Conservation (phyloP, 2,329 filamentous ascomycete genomes). For the Aspergillus cejpii region DNA sequence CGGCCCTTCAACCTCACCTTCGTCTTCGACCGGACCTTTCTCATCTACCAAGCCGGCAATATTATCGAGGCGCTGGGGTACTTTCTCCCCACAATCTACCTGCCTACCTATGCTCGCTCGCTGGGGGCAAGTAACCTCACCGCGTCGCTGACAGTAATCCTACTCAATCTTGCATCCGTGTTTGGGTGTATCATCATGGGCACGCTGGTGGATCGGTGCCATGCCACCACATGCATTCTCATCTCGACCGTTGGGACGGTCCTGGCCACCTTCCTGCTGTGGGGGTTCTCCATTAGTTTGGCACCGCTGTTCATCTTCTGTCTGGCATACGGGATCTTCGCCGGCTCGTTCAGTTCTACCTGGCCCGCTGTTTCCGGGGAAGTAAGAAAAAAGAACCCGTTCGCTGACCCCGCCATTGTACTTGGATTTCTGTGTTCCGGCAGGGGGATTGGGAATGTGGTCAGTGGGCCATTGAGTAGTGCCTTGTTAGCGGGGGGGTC, state of each 20-base stretch:
- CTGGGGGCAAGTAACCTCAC: constrained; percentile 20
- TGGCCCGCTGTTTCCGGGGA: constrained; percentile 45
- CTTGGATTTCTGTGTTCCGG: constrained; percentile 46
- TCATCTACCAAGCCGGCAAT: constrained; percentile 45
- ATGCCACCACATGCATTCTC: constrained; percentile 36
- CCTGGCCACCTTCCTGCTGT: constrained; percentile 41
- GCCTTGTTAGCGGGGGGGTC: constrained; percentile 21
- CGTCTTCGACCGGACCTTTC: constrained; percentile 32
- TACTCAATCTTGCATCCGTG: constrained; percentile 28
- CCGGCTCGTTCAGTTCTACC: constrained; percentile 38
- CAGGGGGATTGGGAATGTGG: constrained; percentile 47
- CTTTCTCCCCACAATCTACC: constrained; percentile 36
- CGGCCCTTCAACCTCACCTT: neutral
- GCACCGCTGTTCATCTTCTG: constrained; percentile 38
- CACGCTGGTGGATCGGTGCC: constrained; percentile 38
- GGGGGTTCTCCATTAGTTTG: constrained; percentile 44
- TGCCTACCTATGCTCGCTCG: constrained; percentile 33
- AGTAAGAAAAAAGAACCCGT: constrained; percentile 31
- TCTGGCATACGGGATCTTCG: constrained; percentile 43
- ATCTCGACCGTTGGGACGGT: constrained; percentile 39
- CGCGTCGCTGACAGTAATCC: constrained; percentile 27
- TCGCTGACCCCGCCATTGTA: constrained; percentile 44
- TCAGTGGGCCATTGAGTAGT: constrained; percentile 48
- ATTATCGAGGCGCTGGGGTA: constrained; percentile 33
- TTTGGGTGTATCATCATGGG: constrained; percentile 34